These are phyloP conservation scores for Crithidia fasciculata DNA, from an alignment of 208 protist genomes.

Conservation along the genomic window DNA sequence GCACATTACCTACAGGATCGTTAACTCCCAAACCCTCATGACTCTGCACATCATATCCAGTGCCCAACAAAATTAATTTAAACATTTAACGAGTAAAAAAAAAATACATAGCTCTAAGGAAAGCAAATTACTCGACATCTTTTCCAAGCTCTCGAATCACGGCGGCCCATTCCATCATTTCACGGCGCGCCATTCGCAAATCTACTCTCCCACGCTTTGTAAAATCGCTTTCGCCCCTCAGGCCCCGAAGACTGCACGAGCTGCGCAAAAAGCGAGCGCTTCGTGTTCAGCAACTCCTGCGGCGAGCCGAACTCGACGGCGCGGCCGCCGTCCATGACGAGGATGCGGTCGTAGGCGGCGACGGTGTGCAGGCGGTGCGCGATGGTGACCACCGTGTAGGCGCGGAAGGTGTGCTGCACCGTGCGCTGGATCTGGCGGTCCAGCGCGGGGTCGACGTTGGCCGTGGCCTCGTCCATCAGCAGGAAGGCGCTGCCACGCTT, in stretches of 20 bases:
- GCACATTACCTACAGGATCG: no score
- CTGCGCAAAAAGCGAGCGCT: constrained; percentile 3
- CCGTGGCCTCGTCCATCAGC: constrained; percentile 80
- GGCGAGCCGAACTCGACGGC: constrained; percentile 25
- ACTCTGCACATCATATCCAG: no score
- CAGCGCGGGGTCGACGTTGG: constrained; percentile 68
- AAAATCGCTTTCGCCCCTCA: neutral
- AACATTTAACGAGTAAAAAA: no score
- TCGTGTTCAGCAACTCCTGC: neutral
- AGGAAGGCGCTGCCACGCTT: constrained; percentile 56
- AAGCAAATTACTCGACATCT: no score
- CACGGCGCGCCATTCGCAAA: no score
- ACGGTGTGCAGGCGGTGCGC: constrained; percentile 77
- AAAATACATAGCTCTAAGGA: no score
- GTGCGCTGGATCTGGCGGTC: constrained; percentile 63
- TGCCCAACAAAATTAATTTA: no score
- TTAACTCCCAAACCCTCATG: no score
- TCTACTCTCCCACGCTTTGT: no score
- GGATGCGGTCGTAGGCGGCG: constrained; percentile 59
- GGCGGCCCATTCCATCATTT: no score
- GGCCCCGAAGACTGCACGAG: neutral
- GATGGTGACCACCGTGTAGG: constrained; percentile 74
- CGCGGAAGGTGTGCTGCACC: constrained; percentile 46
- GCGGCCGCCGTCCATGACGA: constrained; percentile 65
- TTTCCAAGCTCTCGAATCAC: no score